A percentile compares a stretch with the other conserved stretches of the same genome.
These are phyloP conservation scores for Dactylellina haptotyla DNA, from an alignment of 2,329 filamentous ascomycete genomes.

Conservation along the genomic window DNA sequence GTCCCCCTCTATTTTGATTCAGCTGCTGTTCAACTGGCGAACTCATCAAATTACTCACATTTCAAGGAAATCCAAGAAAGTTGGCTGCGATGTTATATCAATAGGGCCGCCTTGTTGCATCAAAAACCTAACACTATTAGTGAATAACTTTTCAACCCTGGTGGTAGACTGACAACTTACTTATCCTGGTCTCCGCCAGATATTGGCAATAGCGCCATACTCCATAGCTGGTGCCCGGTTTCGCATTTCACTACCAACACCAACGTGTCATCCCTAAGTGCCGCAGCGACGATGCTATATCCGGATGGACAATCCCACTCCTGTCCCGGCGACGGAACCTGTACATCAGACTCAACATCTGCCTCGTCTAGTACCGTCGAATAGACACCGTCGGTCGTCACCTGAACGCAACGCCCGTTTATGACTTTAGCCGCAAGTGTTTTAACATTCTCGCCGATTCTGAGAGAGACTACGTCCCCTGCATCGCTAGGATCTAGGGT, in stretches of 20 bases:
- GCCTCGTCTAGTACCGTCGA: constrained; percentile 37
- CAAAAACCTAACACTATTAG: constrained; percentile 22
- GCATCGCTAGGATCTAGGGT: constrained; percentile 35
- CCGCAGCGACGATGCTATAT: constrained; percentile 18
- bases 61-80: constrained; percentile 33
- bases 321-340: constrained; percentile 34
- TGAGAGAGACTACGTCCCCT: constrained; percentile 29
- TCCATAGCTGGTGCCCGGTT: constrained; percentile 34
- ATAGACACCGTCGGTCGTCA: constrained; percentile 39
- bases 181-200: constrained; percentile 35
- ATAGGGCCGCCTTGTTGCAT: constrained; percentile 13
- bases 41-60: constrained; percentile 4
- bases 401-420: constrained; percentile 32
- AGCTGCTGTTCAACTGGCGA: too few relatives aligned
- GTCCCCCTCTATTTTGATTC: constrained; percentile 19
- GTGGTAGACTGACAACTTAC: neutral
- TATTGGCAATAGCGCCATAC: constrained; percentile 30
- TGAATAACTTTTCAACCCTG: neutral
- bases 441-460: constrained; percentile 30
- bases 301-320: constrained; percentile 48
- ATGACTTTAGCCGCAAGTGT: constrained; percentile 21
- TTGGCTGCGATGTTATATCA: constrained; percentile 29
- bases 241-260: constrained; percentile 21
- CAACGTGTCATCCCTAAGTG: constrained; percentile 18
- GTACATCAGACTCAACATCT: constrained; percentile 41